Evolutionary conservation across 2,329 filamentous ascomycete species (phyloP).

Genomic region (Phialemoniopsis sp.): DNA sequence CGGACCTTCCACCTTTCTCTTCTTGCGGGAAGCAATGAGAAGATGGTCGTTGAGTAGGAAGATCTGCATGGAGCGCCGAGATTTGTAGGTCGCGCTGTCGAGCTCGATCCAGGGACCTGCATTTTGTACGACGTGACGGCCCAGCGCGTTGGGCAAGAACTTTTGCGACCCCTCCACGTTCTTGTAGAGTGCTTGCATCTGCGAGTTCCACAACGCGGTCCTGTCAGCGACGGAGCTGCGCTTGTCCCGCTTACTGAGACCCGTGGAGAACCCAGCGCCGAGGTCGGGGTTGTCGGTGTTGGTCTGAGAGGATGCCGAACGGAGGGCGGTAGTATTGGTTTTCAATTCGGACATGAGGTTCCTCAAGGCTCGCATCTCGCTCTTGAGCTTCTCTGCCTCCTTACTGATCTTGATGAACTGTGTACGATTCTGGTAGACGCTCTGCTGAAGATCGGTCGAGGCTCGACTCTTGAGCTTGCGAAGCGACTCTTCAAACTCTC

Average conservation of each 20-base stretch:
- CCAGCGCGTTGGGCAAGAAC: constrained; percentile 83
- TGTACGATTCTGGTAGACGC: constrained; percentile 92
- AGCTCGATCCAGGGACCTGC: constrained; percentile 93
- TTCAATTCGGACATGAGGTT: constrained; percentile 93
- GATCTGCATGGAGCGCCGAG: constrained; percentile 81
- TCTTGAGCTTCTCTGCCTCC: constrained; percentile 95
- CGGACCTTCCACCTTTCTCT: constrained; percentile 74
- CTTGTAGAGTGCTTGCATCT: constrained; percentile 86
- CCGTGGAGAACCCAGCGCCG: constrained; percentile 45
- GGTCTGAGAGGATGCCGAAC: constrained; percentile 48
- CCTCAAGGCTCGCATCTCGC: constrained; percentile 87
- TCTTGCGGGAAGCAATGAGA: constrained; percentile 86
- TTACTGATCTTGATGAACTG: constrained; percentile 99
- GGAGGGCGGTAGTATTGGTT: constrained; percentile 64
- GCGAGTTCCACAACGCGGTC: constrained; percentile 63
- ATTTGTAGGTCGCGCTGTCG: constrained; percentile 96
- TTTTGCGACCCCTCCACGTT: constrained; percentile 97
- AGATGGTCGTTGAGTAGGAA: constrained; percentile 94
- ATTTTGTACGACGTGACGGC: constrained; percentile 92
- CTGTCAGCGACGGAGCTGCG: constrained; percentile 80
- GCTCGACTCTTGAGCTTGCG: constrained; percentile 75
- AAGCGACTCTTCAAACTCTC: constrained; percentile 72
- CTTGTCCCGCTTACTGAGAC: constrained; percentile 69
- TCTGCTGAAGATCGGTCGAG: constrained; percentile 83
- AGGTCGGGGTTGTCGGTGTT: constrained; percentile 37